Evolutionary conservation across 768 basidiomycete genomes (phyloP).

Genomic region (Russula brevipes): DNA sequence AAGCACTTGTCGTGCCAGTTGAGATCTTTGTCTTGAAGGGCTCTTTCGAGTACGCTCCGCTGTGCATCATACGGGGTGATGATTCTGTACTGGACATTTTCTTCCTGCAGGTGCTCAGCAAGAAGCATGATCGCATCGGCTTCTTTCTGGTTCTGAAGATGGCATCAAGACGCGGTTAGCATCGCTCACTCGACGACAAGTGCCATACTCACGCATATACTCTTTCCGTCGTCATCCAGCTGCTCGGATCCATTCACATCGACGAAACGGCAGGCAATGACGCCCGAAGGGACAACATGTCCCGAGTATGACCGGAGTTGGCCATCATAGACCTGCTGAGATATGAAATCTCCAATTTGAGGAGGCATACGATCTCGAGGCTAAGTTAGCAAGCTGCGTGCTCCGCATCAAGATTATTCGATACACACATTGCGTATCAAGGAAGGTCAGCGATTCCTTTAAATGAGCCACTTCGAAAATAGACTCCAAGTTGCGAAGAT

Average conservation of each 20-base stretch:
- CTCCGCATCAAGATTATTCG: neutral
- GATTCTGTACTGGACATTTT: constrained; percentile 50
- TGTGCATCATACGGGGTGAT: constrained; percentile 84
- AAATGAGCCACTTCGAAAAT: constrained; percentile 76
- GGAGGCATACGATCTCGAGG: constrained; percentile 78
- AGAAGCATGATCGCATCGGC: constrained; percentile 50
- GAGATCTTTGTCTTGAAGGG: constrained; percentile 46
- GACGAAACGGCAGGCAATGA: constrained; percentile 59
- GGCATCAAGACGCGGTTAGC: neutral
- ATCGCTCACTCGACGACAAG: neutral
- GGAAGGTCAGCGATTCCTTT: constrained; percentile 42
- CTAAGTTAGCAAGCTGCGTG: constrained; percentile 15
- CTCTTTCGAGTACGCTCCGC: constrained; percentile 50
- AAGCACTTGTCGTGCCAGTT: constrained; percentile 65
- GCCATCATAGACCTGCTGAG: constrained; percentile 55
- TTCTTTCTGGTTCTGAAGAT: constrained; percentile 59
- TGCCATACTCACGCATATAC: neutral
- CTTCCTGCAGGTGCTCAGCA: constrained; percentile 50
- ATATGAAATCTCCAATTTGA: constrained; percentile 71
- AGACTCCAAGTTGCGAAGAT: constrained; percentile 58
- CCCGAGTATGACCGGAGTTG: constrained; percentile 49
- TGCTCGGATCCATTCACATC: constrained; percentile 45
- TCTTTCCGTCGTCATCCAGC: constrained; percentile 2
- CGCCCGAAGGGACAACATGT: constrained; percentile 45
- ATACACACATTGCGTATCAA: constrained; percentile 69